Percentiles rank a stretch among this genome's conserved stretches.
phyloP scores from a whole-genome alignment of 176 grass and related monocot species.

The Pontederia paniculata region DNA sequence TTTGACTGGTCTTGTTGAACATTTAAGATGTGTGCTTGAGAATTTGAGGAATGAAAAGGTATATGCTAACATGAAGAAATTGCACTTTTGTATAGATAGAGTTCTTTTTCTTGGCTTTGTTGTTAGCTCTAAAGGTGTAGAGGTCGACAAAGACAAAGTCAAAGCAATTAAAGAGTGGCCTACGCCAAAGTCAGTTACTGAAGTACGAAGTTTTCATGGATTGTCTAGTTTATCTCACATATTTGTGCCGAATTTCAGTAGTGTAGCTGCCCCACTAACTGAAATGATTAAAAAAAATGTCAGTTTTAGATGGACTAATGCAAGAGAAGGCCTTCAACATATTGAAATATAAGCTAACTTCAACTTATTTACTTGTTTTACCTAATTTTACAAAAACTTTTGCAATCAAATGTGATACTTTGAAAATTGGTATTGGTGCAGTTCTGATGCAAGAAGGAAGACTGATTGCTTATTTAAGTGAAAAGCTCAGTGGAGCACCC shows the following conservation, averaged over 20 bases:
- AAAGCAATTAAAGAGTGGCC: neutral
- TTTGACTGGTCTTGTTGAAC: neutral
- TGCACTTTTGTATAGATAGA: neutral
- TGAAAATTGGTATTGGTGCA: too few relatives aligned
- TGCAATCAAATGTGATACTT: too few relatives aligned
- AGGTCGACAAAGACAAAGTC: neutral
- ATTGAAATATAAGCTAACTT: neutral
- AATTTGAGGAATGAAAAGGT: neutral
- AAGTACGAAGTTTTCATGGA: slow-evolving; percentile 2
- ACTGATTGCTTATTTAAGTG: too few relatives aligned
- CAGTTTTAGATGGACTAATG: neutral
- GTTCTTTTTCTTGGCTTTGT: slow-evolving; percentile 1
- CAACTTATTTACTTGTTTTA: neutral
- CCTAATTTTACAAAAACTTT: slow-evolving; percentile 1
- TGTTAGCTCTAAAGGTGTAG: neutral
- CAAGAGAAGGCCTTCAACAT: neutral
- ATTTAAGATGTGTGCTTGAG: neutral
- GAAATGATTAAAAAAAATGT: neutral
- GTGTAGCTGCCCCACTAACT: neutral
- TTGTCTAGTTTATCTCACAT: neutral
- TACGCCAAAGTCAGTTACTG: neutral
- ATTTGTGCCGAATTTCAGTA: neutral
- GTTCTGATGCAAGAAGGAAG: too few relatives aligned
- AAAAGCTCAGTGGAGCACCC: too few relatives aligned
- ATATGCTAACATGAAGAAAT: neutral